These are phyloP conservation scores for Penicillium diatomitis DNA, from an alignment of 495 filamentous ascomycete species.

Conservation along the genomic window DNA sequence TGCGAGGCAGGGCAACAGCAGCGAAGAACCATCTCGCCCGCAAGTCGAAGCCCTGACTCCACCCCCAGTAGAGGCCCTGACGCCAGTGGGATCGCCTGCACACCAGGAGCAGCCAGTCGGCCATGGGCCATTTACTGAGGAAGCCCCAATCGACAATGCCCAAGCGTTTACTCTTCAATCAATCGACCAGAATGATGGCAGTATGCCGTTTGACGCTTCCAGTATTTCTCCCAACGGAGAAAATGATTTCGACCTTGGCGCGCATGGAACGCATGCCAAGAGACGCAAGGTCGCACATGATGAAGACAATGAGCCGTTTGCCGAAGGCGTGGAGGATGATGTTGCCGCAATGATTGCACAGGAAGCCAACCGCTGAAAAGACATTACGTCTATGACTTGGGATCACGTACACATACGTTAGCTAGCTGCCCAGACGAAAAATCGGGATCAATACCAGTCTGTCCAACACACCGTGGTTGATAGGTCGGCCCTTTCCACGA, in stretches of 20 bases:
- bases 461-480: no score
- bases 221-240: slow-evolving; percentile 32
- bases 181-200: slow-evolving; percentile 26
- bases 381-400: no score
- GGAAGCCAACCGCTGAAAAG: slow-evolving; percentile 22
- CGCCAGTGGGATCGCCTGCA: slow-evolving; percentile 37
- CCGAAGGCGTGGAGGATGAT: slow-evolving; percentile 68
- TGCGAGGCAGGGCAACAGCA: slow-evolving; percentile 27
- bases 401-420: no score
- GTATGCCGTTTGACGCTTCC: slow-evolving; percentile 38
- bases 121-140: slow-evolving; percentile 14
- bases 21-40: slow-evolving; percentile 53
- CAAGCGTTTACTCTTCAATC: slow-evolving; percentile 27
- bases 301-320: slow-evolving; percentile 61
- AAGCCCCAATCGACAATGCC: slow-evolving; percentile 15
- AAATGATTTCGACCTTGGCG: slow-evolving; percentile 24
- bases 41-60: slow-evolving; percentile 79
- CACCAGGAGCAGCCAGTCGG: slow-evolving; percentile 16
- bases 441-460: no score
- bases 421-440: no score
- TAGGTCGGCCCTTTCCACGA: no score
- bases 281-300: slow-evolving; percentile 64
- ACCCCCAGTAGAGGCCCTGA: slow-evolving; percentile 48
- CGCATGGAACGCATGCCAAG: slow-evolving; percentile 45
- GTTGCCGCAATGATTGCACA: slow-evolving; percentile 70